Evolutionary conservation across 2,329 filamentous ascomycete genomes (phyloP).

Genomic region (Neonectria punicea): DNA sequence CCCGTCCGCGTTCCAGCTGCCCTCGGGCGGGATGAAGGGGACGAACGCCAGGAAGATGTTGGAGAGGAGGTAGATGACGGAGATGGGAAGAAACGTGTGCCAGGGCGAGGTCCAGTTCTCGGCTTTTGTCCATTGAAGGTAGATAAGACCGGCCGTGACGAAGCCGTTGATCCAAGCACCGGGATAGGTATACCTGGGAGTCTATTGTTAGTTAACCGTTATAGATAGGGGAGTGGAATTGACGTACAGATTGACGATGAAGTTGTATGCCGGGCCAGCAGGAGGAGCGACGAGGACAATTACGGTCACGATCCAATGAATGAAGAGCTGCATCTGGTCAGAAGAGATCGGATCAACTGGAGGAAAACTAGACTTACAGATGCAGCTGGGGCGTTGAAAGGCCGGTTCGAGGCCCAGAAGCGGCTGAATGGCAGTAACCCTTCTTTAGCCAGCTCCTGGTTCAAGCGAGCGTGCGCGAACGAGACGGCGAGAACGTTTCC

Average conservation of each 20-base stretch:
- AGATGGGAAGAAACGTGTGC: slow-evolving; percentile 60
- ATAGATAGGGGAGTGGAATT: fast-evolving
- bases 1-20: slow-evolving; percentile 57
- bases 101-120: slow-evolving; percentile 65
- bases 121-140: slow-evolving; percentile 59
- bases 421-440: slow-evolving; percentile 72
- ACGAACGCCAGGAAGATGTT: slow-evolving; percentile 64
- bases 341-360: neutral
- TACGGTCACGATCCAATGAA: slow-evolving; percentile 74
- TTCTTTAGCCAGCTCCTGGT: slow-evolving; percentile 76
- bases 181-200: slow-evolving; percentile 57
- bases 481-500: slow-evolving; percentile 71
- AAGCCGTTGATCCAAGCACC: slow-evolving; percentile 65
- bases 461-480: slow-evolving; percentile 68
- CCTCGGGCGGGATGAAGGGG: slow-evolving; percentile 65
- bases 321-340: slow-evolving; percentile 57
- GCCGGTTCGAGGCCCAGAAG: slow-evolving; percentile 76
- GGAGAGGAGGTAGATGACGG: slow-evolving; percentile 59
- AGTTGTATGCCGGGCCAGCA: slow-evolving; percentile 75
- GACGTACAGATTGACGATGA: slow-evolving; percentile 64
- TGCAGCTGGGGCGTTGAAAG: slow-evolving; percentile 72
- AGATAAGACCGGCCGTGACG: slow-evolving; percentile 61
- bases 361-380: slow-evolving; percentile 48
- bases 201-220: slow-evolving; percentile 26
- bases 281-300: slow-evolving; percentile 74